Evolutionary conservation across 345 rosid species (phyloP).

Genomic region (Euphorbia pulcherrima): DNA sequence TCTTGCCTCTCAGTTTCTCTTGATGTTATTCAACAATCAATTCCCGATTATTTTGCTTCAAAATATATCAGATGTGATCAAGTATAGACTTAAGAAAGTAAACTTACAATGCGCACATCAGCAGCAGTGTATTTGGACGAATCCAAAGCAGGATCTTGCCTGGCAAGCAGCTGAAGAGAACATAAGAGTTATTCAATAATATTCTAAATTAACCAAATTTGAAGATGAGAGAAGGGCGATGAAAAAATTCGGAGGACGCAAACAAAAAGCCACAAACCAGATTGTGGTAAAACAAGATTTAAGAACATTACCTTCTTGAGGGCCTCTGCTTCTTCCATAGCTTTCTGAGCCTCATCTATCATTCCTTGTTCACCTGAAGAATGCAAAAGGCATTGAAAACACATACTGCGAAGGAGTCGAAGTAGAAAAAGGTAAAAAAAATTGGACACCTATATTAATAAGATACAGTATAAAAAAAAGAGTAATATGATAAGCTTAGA

Average conservation of each 20-base stretch:
- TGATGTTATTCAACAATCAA: not conserved
- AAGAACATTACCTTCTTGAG: conserved; percentile 73
- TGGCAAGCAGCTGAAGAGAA: conserved; percentile 61
- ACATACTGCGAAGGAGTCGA: not conserved
- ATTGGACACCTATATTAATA: not conserved
- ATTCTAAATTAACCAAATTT: not conserved
- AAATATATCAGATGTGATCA: not conserved
- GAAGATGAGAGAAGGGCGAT: not conserved
- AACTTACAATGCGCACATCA: conserved; percentile 95
- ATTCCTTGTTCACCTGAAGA: conserved; percentile 90
- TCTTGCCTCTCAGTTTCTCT: not conserved
- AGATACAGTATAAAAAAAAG: not conserved
- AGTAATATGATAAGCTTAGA: not conserved
- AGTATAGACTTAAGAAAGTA: not conserved
- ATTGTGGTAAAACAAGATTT: not conserved
- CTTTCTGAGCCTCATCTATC: conserved; percentile 99
- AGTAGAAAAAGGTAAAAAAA: not conserved
- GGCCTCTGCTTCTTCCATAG: conserved; percentile 98
- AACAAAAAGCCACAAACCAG: not conserved
- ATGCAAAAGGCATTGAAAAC: conserved; percentile 4
- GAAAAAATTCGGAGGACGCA: not conserved
- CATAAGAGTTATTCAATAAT: not conserved
- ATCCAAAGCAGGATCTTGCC: conserved; percentile 73
- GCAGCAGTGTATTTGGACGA: conserved; percentile 87
- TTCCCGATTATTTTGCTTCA: not conserved